A percentile compares a stretch with the other conserved stretches of the same genome.
phyloP scores from a whole-genome alignment of 345 rosid species.

The Brassica carinata region DNA sequence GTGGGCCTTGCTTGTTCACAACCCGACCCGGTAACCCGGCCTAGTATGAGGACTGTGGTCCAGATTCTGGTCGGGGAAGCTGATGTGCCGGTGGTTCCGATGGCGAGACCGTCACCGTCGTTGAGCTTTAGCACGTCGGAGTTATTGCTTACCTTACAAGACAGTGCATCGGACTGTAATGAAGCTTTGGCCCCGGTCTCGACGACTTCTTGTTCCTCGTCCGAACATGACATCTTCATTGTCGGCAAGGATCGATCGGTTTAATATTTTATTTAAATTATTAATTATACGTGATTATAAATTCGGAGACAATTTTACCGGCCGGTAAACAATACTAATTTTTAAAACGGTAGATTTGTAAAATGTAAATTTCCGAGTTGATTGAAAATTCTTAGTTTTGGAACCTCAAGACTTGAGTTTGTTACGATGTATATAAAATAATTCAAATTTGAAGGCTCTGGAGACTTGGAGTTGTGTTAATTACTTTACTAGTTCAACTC shows the following conservation, averaged over 20 bases:
- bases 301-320: conserved; percentile 23
- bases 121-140: conserved; percentile 87
- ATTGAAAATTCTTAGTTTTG: conserved; percentile 5
- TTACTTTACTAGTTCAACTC: conserved; percentile 1
- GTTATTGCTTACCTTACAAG: conserved; percentile 75
- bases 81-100: conserved; percentile 82
- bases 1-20: conserved; percentile 93
- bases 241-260: conserved; percentile 43
- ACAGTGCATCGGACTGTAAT: conserved; percentile 85
- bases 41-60: conserved; percentile 79
- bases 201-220: conserved; percentile 63
- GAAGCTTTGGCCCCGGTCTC: conserved; percentile 48
- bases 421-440: conserved; percentile 18
- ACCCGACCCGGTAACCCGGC: conserved; percentile 87
- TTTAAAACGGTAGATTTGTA: not conserved
- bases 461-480: not conserved
- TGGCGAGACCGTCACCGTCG: conserved; percentile 73
- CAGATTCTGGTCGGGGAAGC: conserved; percentile 91
- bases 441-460: not conserved
- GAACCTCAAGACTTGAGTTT: conserved; percentile 2
- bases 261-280: conserved; percentile 9
- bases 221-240: conserved; percentile 52
- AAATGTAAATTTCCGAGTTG: not conserved
- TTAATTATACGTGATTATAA: conserved; percentile 8
- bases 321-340: conserved; percentile 5